Base-by-base conservation (phyloP, 2,329 filamentous ascomycete species). In the Botryotinia convoluta region DNA sequence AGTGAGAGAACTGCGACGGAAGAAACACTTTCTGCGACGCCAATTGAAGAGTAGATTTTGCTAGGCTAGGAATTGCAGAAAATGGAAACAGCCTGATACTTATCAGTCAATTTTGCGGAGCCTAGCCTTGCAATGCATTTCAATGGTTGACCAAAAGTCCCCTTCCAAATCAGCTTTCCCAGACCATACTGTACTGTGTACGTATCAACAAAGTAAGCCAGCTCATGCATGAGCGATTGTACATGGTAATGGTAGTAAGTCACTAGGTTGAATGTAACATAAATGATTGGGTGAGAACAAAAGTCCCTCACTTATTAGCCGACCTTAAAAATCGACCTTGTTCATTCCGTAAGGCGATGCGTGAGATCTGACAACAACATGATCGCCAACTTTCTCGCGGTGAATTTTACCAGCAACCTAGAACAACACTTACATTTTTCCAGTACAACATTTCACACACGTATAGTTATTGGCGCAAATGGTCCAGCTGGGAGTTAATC, bases 401-500 rank as follows among this genome's bases (percentile, higher is more conserved):
- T 12, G 37, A 48, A 26, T 26, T 26, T 3, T 35, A 35, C 29
- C 29, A 18, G 54, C 54, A 59, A 59, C 0, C 26, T 51, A 29
- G 29, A 9, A 32, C 54, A 57, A 32, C 9, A 20, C 29, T 7
- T 4, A 59, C 0, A 9, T 10, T 51, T 57, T 29, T 22, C 2
- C 26, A 16, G 12, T 2, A 8, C 0, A 16, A 16, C 2, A 3
- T 0, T 57, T 32, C n/a, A 57, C 14, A 9, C 0, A 18, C 3
- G n/a, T 18, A 12, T 29, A 57, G 14, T 16, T 8, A 4, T 29
- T 57, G 51, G 51, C 14, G 14, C n/a, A 54, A 54, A 54, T 54
- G 51, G 5, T 3, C 26, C 26, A 57, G 14, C 2, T 57, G 6
- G n/a, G 1, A 4, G 51, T n/a, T 14, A 6, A n/a, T n/a, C 4